These are phyloP conservation scores for Cercospora sp. DNA, from an alignment of 2,329 filamentous ascomycete species.

Conservation along the genomic window DNA sequence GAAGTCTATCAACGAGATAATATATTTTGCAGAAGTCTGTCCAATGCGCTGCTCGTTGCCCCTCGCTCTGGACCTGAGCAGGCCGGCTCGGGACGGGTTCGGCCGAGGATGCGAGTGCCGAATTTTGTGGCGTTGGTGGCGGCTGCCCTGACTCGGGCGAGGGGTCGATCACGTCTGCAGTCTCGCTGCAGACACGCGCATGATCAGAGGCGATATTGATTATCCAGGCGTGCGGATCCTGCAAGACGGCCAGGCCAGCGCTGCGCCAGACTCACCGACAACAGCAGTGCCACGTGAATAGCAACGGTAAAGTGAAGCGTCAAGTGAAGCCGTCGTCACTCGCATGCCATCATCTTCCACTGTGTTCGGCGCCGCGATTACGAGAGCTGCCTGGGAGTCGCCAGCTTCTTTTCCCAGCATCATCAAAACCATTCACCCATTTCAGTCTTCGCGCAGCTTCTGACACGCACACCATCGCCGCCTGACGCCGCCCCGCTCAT, in stretches of 20 bases:
- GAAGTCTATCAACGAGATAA: background rate
- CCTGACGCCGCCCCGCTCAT: background rate
- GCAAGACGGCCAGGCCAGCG: conserved; percentile 7
- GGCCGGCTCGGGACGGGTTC: background rate
- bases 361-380: conserved; percentile 4
- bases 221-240: conserved; percentile 1
- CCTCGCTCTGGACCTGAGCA: background rate
- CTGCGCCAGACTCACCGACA: conserved; percentile 12
- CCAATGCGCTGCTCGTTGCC: background rate
- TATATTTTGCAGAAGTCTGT: background rate
- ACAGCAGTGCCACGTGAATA: conserved; percentile 11
- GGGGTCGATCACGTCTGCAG: conserved; percentile 1
- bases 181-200: background rate
- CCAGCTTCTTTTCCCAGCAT: background rate
- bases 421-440: background rate
- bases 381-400: background rate
- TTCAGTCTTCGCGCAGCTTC: conserved; percentile 16
- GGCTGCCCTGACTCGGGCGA: background rate
- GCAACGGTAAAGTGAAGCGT: background rate
- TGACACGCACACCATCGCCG: conserved; percentile 8
- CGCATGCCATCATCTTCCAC: background rate
- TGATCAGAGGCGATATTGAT: background rate
- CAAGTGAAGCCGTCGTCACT: background rate
- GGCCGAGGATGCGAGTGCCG: background rate
- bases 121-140: background rate